Evolutionary conservation across 129 eudicot genomes (phyloP), one percentile per base, ranked within the genome.

Genomic region (Lactuca saligna): DNA sequence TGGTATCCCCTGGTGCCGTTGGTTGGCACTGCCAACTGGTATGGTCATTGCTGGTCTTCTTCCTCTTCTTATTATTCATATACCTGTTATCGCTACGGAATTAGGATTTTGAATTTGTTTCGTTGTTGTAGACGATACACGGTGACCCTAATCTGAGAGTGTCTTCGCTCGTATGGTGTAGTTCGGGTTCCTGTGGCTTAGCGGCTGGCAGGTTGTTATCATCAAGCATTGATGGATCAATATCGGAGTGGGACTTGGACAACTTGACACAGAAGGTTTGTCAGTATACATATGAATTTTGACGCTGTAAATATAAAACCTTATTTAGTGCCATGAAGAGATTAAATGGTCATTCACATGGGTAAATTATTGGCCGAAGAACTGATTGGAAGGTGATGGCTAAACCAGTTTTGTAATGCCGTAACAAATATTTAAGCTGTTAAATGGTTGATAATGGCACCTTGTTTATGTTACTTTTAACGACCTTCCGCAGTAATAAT

Each of bases 21-120:
- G 93, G 97, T 53, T 93, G 99, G 99, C 95, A 93, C 88, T 82
- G 95, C 62, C 95, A 82, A 65, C 80, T 93, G 59, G 99, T 93
- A 85, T 5, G 62, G 3, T 17, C 9, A 9, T 20, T 17, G 6
- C 35, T 3, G 6, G 7, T 8, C 20, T n/a, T 35, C 3, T n/a
- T 4, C 16, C 5, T 25, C 0, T 8, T 29, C 5, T 25, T 42
- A 3, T 42, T 66, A 0, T 8, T 39, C 49, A 1, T 8, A 2
- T 55, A 7, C 2, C 20, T 4, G 8, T 14, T 17, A 12, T 31
- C 10, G 49, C 29, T 55, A 16, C 6, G 15, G 11, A 57, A 5
- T 32, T 34, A 10, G 46, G 17, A 3, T 42, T 50, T 58, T 70
- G 16, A 32, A n/a, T 76, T 69, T 57, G 15, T 31, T 69, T 33